Conservation (phyloP, 163 green algal genomes). For the Volvox carteri region DNA sequence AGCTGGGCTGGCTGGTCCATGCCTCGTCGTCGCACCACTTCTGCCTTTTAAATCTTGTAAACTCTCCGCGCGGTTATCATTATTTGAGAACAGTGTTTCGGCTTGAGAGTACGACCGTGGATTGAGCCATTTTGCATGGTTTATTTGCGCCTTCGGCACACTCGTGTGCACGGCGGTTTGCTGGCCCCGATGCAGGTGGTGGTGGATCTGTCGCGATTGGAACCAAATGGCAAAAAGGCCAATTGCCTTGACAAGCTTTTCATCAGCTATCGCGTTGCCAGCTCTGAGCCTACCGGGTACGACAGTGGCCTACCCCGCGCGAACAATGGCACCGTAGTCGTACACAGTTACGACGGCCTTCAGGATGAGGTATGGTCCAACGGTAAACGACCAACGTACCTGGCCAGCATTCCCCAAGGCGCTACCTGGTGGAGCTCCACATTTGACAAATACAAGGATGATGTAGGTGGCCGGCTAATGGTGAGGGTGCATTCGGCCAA, state of each 20-base stretch:
- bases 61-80: neutral
- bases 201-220: conserved; percentile 3
- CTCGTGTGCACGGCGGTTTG: neutral
- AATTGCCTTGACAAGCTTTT: neutral
- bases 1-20: neutral
- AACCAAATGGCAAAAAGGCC: neutral
- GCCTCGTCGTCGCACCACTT: neutral
- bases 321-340: neutral
- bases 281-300: neutral
- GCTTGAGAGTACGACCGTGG: neutral
- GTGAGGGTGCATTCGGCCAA: neutral
- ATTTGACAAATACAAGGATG: no score
- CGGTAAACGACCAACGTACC: neutral
- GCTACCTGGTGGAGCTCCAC: neutral
- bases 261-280: conserved; percentile 5
- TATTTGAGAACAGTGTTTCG: neutral
- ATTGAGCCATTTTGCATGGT: neutral
- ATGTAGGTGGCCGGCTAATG: neutral
- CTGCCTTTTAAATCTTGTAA: neutral
- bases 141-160: neutral
- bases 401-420: neutral
- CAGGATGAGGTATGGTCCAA: neutral
- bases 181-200: neutral
- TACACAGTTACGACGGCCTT: neutral
- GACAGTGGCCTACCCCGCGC: neutral